Evolutionary conservation across 2,329 filamentous ascomycete species (phyloP), one percentile per base, ranked within the genome.

Genomic region (Trichoderma simmonsii): DNA sequence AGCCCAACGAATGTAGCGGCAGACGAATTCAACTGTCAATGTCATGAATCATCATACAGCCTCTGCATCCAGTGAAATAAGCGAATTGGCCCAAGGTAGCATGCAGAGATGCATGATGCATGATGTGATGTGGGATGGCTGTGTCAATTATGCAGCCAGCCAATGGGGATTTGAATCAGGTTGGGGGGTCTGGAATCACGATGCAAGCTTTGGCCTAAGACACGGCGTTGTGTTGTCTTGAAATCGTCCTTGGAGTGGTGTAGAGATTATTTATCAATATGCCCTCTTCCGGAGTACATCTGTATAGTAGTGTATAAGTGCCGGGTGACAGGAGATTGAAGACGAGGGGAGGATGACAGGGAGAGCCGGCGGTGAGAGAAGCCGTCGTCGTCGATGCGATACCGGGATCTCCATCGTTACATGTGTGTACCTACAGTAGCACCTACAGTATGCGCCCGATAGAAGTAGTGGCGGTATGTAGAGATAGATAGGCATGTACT

Each of bases 281-380:
- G 3, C 14, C 30, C 12, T 30, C 6, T 39, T 39, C 6, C 6
- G 15, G 36, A 39, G 36, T 39, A 18, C 18, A 28, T 32, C 12
- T 30, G 28, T n/a, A n/a, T n/a, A n/a, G n/a, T 60, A 56, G 9
- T 15, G 11, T 39, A 8, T 26, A 39, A 24, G 8, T 12, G 8
- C 21, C 30, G 51, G 18, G 14, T 26, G 36, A 61, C 8, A 12
- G 8, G 56, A 69, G 34, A n/a, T 26, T 51, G 7, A 48, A 6
- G 30, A 3, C 14, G 8, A 18, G n/a, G 30, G 39, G n/a, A 54
- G 36, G 57, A 70, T 70, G 67, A 62, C 67, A 61, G 67, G 67
- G 67, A 70, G 67, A 70, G 67, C 67, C 67, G 67, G 67, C 67
- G 67, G 67, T 70, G 67, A 62, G 66, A 11, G 51, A n/a, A 32